Percentiles rank a stretch among this genome's conserved stretches.
These are phyloP conservation scores for Pseudohyphozyma bogoriensis DNA, from an alignment of 768 basidiomycete genomes.

Conservation along the genomic window DNA sequence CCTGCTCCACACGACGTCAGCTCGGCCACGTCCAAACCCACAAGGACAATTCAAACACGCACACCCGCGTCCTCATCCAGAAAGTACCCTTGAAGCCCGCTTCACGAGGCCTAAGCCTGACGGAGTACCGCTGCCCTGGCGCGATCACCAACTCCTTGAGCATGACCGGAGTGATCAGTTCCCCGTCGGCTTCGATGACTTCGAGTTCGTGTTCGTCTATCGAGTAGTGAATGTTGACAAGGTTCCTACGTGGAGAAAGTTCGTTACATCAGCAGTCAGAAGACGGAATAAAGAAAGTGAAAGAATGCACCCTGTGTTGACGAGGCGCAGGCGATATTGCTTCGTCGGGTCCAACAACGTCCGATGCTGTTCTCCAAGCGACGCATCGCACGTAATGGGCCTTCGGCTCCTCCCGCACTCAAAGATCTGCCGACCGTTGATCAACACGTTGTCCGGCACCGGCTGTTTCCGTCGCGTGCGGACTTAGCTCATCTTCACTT, in stretches of 20 bases:
- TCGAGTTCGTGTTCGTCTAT: constrained; percentile 19
- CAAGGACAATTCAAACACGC: too few relatives aligned
- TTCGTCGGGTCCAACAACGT: constrained; percentile 5
- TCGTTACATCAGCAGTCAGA: too few relatives aligned
- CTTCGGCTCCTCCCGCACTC: neutral
- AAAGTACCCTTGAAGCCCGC: neutral
- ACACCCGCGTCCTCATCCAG: neutral
- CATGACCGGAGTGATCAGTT: constrained; percentile 6
- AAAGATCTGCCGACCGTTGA: neutral
- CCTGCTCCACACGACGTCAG: neutral
- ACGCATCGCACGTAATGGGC: constrained; percentile 12
- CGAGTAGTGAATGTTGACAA: constrained; percentile 17
- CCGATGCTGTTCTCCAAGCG: constrained; percentile 1
- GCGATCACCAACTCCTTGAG: constrained; percentile 18
- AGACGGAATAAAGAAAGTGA: neutral
- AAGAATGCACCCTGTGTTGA: constrained; percentile 24
- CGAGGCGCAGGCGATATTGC: constrained; percentile 11
- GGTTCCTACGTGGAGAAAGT: neutral
- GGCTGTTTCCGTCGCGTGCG: too few relatives aligned
- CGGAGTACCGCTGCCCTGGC: constrained; percentile 25
- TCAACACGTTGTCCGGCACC: neutral
- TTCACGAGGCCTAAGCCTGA: constrained; percentile 6
- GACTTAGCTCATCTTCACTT: too few relatives aligned
- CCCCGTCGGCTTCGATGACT: constrained; percentile 25
- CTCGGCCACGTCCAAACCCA: neutral